Percentiles rank a stretch among this genome's conserved stretches.
Evolutionary conservation across 257 asterid species (phyloP).

Genomic region (Solanum sitiens): DNA sequence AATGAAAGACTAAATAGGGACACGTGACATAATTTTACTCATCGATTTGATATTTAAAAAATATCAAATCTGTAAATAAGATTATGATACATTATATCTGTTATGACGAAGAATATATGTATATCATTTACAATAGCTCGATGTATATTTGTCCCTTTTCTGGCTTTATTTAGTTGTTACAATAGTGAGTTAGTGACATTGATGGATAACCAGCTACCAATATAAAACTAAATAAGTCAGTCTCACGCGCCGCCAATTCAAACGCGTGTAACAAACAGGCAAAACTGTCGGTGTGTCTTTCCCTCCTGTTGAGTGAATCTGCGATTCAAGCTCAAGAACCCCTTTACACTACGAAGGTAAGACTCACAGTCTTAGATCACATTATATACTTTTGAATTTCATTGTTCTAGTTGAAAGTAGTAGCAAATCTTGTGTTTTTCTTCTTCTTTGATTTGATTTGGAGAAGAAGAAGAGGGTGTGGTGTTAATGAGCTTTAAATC

Average conservation of each 20-base stretch:
- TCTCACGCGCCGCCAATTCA: background rate
- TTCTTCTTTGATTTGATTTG: background rate
- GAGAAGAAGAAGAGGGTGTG: background rate
- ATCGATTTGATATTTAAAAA: too few species aligned
- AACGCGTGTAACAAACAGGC: background rate
- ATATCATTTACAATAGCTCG: too few species aligned
- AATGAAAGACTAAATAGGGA: too few species aligned
- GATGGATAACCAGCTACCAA: background rate
- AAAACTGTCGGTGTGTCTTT: constrained; percentile 7
- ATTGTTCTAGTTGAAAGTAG: background rate
- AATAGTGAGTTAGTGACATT: background rate
- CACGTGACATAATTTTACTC: too few species aligned
- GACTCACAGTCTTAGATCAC: background rate
- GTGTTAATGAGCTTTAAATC: background rate
- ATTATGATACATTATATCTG: too few species aligned
- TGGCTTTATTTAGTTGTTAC: background rate
- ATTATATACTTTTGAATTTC: background rate
- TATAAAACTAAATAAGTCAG: background rate
- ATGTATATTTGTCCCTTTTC: too few species aligned
- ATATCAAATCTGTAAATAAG: too few species aligned
- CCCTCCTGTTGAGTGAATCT: background rate
- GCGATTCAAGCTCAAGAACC: background rate
- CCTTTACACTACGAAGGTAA: background rate
- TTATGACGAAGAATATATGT: too few species aligned
- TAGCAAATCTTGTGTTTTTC: background rate